Evolutionary conservation across 1,284 basidiomycete genomes (phyloP), one percentile per base, ranked within the genome.

Genomic region (Macrocystidia cucumis): DNA sequence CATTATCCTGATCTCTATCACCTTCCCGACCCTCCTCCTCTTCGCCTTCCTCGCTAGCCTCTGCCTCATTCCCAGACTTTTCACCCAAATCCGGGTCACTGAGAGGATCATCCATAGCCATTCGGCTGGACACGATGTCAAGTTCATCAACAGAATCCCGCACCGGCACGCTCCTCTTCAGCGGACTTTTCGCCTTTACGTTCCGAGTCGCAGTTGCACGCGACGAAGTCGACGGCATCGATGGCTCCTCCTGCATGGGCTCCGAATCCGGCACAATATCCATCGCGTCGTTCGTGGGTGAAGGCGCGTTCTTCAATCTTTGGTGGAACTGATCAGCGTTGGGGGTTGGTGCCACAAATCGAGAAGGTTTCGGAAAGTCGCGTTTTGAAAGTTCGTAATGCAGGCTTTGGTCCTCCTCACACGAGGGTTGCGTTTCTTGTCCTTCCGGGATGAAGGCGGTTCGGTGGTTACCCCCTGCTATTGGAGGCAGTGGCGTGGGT

Each of bases 221-320:
- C 14, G 25, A 27, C 3, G 25, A 16, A 7, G 16, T 27, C 25
- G 25, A 16, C n/a, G 25, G 30, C 49, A 37, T 43, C 44, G 38
- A 52, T 42, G 29, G 34, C 19, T 48, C 48, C n/a, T 42, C 48
- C 9, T 46, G 50, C 7, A 45, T 39, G 25, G 72, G 69, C 38
- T 77, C 74, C 5, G 73, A 78, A 46, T 78, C 77, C 3, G 76
- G 74, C 12, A 80, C 58, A 34, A 76, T 35, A 30, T 69, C 68
- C 46, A 61, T 56, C 4, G 42, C 38, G 34, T 61, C 57, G 29
- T 51, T 37, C 8, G n/a, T 23, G 5, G 14, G 32, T 21, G 30
- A 22, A 7, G 26, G 14, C 12, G 24, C 13, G n/a, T n/a, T n/a
- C n/a, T n/a, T n/a, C n/a, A n/a, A n/a, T n/a, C n/a, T n/a, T n/a